phyloP scores from a whole-genome alignment of 192 early-diverging fungal species.

The Thoreauomyces humboldtii region DNA sequence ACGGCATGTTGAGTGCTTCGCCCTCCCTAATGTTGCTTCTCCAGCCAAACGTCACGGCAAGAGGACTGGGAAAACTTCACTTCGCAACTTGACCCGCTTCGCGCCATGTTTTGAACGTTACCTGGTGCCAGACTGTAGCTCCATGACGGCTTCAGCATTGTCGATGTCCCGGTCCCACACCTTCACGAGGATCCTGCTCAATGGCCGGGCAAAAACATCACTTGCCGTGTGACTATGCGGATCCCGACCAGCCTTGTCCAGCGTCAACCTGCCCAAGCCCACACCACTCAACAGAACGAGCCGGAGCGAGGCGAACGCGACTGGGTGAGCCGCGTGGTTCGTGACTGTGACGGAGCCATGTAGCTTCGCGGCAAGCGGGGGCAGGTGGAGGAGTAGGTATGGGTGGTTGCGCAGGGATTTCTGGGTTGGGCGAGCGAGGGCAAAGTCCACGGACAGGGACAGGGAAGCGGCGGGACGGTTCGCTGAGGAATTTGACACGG shows the following conservation, averaged over 20 bases:
- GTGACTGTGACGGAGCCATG: not conserved
- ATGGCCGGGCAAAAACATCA: slow-evolving; percentile 1
- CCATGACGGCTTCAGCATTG: too few relatives aligned
- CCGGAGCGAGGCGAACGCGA: not conserved
- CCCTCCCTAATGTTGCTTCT: too few relatives aligned
- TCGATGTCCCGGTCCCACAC: too few relatives aligned
- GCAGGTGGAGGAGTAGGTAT: not conserved
- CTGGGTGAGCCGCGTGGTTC: not conserved
- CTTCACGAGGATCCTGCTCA: slow-evolving; percentile 29
- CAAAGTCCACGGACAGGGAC: too few relatives aligned
- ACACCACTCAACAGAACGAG: not conserved
- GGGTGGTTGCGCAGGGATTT: not conserved
- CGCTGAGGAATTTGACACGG: too few relatives aligned
- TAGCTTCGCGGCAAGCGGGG: not conserved
- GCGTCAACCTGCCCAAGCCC: not conserved
- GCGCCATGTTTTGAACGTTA: too few relatives aligned
- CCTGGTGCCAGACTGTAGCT: too few relatives aligned
- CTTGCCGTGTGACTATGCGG: not conserved
- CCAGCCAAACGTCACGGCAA: too few relatives aligned
- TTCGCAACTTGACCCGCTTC: too few relatives aligned
- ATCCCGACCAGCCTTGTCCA: not conserved
- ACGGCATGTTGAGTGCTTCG: too few relatives aligned
- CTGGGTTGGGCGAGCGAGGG: not conserved
- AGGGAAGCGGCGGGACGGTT: too few relatives aligned
- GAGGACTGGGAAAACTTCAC: too few relatives aligned